These are phyloP conservation scores for Myxozyma kluyveri DNA, from an alignment of 805 yeast species.

Conservation along the genomic window DNA sequence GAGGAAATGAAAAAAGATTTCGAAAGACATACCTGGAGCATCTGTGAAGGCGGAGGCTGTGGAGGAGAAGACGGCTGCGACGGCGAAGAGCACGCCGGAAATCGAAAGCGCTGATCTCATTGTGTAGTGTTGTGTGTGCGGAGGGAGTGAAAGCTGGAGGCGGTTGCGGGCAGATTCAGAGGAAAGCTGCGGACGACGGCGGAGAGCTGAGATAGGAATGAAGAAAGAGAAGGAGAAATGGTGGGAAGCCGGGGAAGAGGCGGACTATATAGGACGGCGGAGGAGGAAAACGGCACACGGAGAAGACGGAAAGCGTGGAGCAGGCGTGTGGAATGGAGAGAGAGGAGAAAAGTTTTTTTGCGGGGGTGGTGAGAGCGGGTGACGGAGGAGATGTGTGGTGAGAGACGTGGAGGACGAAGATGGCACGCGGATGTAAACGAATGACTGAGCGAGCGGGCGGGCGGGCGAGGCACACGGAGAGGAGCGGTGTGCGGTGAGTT, in stretches of 20 bases:
- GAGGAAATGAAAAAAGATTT: too few species aligned
- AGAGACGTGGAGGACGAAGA: neutral
- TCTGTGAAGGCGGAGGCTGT: constrained; percentile 7
- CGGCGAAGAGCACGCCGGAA: neutral
- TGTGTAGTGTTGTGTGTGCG: constrained; percentile 3
- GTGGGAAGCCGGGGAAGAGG: neutral
- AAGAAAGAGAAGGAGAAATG: neutral
- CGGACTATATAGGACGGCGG: constrained; percentile 1
- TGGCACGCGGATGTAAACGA: neutral
- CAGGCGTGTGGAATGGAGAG: neutral
- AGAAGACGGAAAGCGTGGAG: neutral
- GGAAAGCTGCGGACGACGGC: neutral
- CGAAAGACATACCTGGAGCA: constrained; percentile 13
- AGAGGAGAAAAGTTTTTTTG: neutral
- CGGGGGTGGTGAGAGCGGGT: neutral
- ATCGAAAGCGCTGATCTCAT: constrained; percentile 5
- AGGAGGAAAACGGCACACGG: neutral
- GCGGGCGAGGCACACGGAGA: neutral
- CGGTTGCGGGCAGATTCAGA: neutral
- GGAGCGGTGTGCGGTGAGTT: neutral
- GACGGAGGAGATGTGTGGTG: neutral
- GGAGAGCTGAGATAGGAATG: neutral
- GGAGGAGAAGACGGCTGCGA: constrained; percentile 1
- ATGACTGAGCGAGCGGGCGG: neutral
- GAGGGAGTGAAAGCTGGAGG: neutral